phyloP scores from a whole-genome alignment of 1,284 basidiomycete species.

The Pholiota adiposa region DNA sequence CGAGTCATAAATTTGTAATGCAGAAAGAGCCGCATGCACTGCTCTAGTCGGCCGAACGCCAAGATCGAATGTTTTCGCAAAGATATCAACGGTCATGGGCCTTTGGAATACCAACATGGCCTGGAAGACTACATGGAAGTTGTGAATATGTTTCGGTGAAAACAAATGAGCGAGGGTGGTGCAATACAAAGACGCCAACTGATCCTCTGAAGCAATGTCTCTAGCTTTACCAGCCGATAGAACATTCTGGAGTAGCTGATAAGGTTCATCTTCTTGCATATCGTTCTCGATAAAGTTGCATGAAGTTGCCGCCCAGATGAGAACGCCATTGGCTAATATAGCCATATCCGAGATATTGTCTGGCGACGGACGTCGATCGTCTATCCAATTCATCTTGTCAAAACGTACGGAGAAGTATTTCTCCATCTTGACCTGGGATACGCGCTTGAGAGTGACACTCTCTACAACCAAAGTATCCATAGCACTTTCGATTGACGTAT shows the following conservation, averaged over 20 bases:
- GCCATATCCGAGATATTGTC: neutral
- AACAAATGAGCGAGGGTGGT: slow-evolving; percentile 1
- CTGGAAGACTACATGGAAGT: slow-evolving; percentile 1
- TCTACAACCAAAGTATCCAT: neutral
- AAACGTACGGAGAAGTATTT: neutral
- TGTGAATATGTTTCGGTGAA: neutral
- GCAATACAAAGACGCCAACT: neutral
- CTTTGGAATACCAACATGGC: slow-evolving; percentile 1
- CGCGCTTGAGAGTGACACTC: neutral
- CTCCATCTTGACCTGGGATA: neutral
- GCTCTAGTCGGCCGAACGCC: neutral
- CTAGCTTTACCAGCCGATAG: neutral
- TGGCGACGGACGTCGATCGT: neutral
- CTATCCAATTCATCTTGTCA: neutral
- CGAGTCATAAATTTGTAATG: slow-evolving; percentile 1
- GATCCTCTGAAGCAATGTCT: neutral
- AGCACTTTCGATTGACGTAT: neutral
- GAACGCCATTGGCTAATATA: neutral
- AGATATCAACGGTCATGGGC: neutral
- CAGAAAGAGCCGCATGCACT: neutral
- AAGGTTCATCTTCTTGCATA: slow-evolving; percentile 1
- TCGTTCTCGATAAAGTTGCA: slow-evolving; percentile 5
- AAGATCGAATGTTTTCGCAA: neutral
- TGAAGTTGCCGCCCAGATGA: slow-evolving; percentile 1
- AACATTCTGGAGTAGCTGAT: neutral